Percentiles rank a stretch among this genome's conserved stretches.
Conservation (phyloP, 371 early-diverging fungal genomes). For the Syncephalastrum contaminatum region DNA sequence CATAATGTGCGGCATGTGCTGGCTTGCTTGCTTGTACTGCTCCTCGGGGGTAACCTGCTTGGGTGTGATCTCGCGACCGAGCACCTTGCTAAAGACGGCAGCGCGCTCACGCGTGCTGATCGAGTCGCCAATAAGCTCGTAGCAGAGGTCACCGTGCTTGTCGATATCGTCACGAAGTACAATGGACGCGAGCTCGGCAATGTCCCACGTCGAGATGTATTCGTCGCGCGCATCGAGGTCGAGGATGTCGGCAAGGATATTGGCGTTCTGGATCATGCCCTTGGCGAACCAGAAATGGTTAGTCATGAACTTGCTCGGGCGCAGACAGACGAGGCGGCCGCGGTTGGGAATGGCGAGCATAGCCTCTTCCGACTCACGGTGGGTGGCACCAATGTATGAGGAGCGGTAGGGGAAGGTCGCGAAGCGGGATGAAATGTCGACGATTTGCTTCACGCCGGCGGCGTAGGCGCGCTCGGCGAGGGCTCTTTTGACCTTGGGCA, state of each 20-base stretch:
- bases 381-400: constrained; percentile 4
- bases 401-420: constrained; percentile 23
- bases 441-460: constrained; percentile 33
- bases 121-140: constrained; percentile 15
- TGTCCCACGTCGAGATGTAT: constrained; percentile 20
- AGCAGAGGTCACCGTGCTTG: constrained; percentile 18
- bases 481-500: not conserved
- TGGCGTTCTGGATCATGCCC: constrained; percentile 3
- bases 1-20: constrained; percentile 6
- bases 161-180: constrained; percentile 16
- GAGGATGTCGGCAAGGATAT: not conserved
- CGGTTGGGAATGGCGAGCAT: constrained; percentile 15
- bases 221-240: constrained; percentile 7
- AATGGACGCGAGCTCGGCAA: constrained; percentile 11
- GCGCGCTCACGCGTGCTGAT: constrained; percentile 12
- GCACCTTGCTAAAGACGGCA: constrained; percentile 4
- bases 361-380: constrained; percentile 16
- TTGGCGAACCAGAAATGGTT: constrained; percentile 12
- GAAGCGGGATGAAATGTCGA: constrained; percentile 23
- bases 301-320: constrained; percentile 36
- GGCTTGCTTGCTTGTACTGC: not conserved
- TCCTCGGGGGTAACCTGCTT: constrained; percentile 8
- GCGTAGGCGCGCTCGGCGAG: constrained; percentile 20
- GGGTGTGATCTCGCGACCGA: constrained; percentile 12
- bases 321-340: constrained; percentile 22